Evolutionary conservation across 1,284 basidiomycete genomes (phyloP), one percentile per base, ranked within the genome.

Genomic region (Lignosus rhinocerotis): DNA sequence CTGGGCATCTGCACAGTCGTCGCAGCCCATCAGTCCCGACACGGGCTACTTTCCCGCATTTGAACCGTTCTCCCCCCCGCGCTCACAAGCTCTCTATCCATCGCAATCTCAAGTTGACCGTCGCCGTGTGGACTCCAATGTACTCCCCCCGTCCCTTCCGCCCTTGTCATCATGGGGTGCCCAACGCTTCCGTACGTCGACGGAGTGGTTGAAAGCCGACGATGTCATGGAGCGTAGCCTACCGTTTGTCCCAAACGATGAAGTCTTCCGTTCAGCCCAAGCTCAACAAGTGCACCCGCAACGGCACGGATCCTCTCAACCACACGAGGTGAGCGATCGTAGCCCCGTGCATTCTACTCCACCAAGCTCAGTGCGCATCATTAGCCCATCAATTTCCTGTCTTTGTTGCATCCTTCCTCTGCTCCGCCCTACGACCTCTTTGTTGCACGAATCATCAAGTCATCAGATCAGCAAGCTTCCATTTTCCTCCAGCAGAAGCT

Each of bases 401-500:
- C 88, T 12, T 78, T 92, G 46, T 79, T 93, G 56, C 90, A 92
- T 66, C 90, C 90, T 0, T 89, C 89, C 0, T 90, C 90, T 1
- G 85, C 87, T 25, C 90, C 91, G 11, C 90, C 90, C 1, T 93
- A 93, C 66, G 82, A 82, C 58, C 76, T 89, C 53, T 92, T 93
- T 65, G 90, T 92, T 14, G 78, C 83, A 16, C 86, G 91, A 30
- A 92, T 93, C 67, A 90, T 92, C 78, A 91, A 89, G 73, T 87
- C 85, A 5, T 92, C 90, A 6, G 91, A 93, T 68, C 90, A 93
- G 67, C 90, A 93, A 67, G 90, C 90, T 11, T 91, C 88, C n/a
- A 92, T 93, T 48, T 93, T 93, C 68, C 76, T 92, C 42, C 90
- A 93, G 67, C 90, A 93, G 70, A 93, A 93, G 69, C 80, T 93